Evolutionary conservation across 2,329 filamentous ascomycete genomes (phyloP), one percentile per base, ranked within the genome.

Genomic region (Coleophoma cylindrospora): DNA sequence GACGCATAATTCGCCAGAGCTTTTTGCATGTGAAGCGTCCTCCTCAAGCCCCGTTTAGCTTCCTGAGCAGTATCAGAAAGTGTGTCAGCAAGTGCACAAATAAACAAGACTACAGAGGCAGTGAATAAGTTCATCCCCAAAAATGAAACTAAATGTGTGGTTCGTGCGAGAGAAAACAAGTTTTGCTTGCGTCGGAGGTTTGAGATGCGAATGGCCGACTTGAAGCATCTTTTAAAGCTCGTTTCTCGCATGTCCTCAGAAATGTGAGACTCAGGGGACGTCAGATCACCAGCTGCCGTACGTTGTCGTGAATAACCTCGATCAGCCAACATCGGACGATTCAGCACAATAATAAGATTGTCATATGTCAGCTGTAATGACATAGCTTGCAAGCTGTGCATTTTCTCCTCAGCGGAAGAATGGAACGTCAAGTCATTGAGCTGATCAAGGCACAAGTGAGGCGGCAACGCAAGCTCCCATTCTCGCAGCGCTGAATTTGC

Each of bases 61-160:
- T 67, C 64, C 52, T 74, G 71, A 1, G 71, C 70, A 27, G 62
- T 59, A 45, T 72, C 66, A 0, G 70, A 71, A 1, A 74, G 64
- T 0, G 69, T 68, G 32, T 73, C 66, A 2, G 69, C 69, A 2
- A 74, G 60, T 2, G 72, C 70, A 37, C 69, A 61, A 1, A 73
- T 64, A 21, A 69, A 66, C 47, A 74, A 61, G 12, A 74, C 70
- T 22, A 74, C 67, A 7, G 70, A 68, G 1, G 70, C 68, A 44
- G 71, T 71, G 61, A 73, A 74, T 11, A 74, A 52, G 48, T 74
- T 73, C 53, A 74, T 71, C 3, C 68, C 71, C 15, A 74, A 57
- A 49, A 73, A 74, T 6, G 70, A 67, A 6, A 71, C 68, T 5
- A 72, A 60, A 52, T 74, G 71, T n/a, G 66, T 72, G 14, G 71